phyloP scores from a whole-genome alignment of 140 eudicot species.

The Oenanthe javanica region DNA sequence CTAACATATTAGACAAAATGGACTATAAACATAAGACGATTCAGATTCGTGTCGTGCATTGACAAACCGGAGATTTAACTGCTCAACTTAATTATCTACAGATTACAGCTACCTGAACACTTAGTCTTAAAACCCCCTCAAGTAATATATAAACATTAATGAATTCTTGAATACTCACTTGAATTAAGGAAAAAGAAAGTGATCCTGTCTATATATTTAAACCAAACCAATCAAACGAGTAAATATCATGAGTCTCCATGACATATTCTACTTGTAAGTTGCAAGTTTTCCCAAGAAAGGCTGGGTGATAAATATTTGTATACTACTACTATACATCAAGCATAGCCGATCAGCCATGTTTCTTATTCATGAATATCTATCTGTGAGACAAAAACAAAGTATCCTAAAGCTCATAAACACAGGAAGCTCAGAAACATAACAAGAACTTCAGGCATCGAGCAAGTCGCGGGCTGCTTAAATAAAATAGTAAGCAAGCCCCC shows the following conservation, averaged over 20 bases:
- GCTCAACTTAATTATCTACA: neutral
- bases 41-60: neutral
- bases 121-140: too few species aligned
- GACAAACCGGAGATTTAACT: neutral
- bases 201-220: too few species aligned
- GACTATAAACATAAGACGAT: too few species aligned
- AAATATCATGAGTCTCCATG: neutral
- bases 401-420: neutral
- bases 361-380: constrained; percentile 26
- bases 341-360: constrained; percentile 13
- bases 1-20: too few species aligned
- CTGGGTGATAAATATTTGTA: neutral
- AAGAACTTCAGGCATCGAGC: neutral
- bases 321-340: neutral
- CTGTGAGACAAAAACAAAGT: constrained; percentile 18
- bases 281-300: neutral
- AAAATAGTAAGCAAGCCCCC: constrained; percentile 74
- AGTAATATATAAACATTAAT: too few species aligned
- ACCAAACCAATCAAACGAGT: neutral
- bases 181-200: neutral
- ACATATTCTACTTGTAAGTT: constrained; percentile 13
- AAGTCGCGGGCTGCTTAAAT: constrained; percentile 73
- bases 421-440: neutral
- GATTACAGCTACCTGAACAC: too few species aligned
- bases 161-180: neutral